A percentile compares a stretch with the other conserved stretches of the same genome.
These are phyloP conservation scores for Bacidia rubella DNA, from an alignment of 495 filamentous ascomycete genomes.

Conservation along the genomic window DNA sequence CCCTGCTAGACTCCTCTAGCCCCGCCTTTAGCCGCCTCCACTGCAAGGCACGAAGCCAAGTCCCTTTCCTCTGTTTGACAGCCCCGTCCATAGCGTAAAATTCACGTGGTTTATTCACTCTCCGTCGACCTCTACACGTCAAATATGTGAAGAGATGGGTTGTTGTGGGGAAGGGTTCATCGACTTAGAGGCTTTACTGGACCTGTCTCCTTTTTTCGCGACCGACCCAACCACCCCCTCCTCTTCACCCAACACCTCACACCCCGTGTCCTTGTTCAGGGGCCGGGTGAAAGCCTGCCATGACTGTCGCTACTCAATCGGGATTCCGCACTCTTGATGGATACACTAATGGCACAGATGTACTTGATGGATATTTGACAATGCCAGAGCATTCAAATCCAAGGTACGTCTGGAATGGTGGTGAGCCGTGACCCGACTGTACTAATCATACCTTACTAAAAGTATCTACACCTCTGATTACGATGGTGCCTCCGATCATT, in stretches of 20 bases:
- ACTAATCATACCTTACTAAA: neutral
- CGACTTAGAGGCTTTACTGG: neutral
- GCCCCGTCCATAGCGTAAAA: no score
- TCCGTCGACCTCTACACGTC: neutral
- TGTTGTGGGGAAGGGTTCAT: neutral
- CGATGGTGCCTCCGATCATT: neutral
- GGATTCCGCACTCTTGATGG: no score
- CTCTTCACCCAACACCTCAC: neutral
- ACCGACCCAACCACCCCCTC: neutral
- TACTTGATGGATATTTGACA: conserved; percentile 2
- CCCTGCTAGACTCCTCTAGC: no score
- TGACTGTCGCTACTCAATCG: no score
- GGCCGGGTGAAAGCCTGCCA: no score
- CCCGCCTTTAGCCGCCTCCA: no score
- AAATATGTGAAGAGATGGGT: neutral
- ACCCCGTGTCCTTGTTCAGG: no score
- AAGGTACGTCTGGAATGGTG: neutral
- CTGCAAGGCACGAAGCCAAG: no score
- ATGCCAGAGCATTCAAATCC: neutral
- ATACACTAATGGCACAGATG: neutral
- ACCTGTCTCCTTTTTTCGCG: neutral
- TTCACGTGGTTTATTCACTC: no score
- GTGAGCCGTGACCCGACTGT: neutral
- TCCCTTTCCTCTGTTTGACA: no score
- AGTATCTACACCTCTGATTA: conserved; percentile 6